Conservation (phyloP, 257 asterid genomes). For the Forsythia suspensa region DNA sequence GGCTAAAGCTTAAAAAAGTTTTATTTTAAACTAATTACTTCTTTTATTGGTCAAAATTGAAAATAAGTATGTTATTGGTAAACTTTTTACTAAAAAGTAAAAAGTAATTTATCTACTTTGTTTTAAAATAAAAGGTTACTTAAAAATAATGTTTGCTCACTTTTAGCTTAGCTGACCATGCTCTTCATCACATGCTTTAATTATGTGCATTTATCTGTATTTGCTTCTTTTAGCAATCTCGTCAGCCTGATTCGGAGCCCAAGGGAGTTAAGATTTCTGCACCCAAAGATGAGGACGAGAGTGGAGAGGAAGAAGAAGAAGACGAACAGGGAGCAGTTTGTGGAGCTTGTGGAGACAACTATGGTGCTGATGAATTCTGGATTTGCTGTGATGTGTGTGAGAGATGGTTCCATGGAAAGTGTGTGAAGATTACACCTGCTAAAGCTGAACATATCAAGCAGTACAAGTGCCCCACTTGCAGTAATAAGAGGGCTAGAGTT, state of each 20-base stretch:
- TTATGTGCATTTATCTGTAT: not conserved
- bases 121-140: not conserved
- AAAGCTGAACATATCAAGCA: slow-evolving; percentile 15
- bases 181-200: not conserved
- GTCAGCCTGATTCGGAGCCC: slow-evolving; percentile 29
- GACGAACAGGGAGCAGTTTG: slow-evolving; percentile 6
- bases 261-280: slow-evolving; percentile 30
- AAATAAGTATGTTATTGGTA: not conserved
- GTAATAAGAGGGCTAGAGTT: slow-evolving; percentile 4
- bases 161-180: not conserved
- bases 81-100: not conserved
- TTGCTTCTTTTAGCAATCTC: slow-evolving; percentile 12
- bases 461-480: slow-evolving; percentile 1
- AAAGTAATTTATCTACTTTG: not conserved
- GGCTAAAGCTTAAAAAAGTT: not conserved
- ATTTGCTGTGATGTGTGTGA: slow-evolving; percentile 7
- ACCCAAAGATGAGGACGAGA: slow-evolving; percentile 8
- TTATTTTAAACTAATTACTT: not conserved
- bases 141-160: not conserved
- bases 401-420: slow-evolving; percentile 19
- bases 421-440: slow-evolving; percentile 17
- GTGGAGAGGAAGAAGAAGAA: not conserved
- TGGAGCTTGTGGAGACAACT: slow-evolving; percentile 17
- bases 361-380: slow-evolving; percentile 13
- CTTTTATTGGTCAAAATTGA: not conserved